These are phyloP conservation scores for Colletotrichum somersetense DNA, from an alignment of 2,329 filamentous ascomycete genomes.

Conservation along the genomic window DNA sequence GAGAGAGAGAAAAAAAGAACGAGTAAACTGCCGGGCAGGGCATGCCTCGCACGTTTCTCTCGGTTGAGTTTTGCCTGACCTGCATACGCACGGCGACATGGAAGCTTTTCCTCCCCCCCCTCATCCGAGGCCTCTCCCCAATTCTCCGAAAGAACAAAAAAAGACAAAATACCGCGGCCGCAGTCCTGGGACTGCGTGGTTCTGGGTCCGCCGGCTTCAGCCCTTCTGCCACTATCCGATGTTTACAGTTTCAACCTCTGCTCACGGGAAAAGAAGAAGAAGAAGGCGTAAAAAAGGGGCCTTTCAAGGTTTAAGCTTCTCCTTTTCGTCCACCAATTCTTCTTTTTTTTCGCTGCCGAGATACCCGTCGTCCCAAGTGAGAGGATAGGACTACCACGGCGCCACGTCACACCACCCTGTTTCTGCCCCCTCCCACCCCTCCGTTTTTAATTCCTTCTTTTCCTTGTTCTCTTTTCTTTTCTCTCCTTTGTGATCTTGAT, in stretches of 20 bases:
- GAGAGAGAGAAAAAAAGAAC: too few species aligned
- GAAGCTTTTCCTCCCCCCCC: constrained; percentile 10
- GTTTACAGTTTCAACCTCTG: constrained; percentile 33
- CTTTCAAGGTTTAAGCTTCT: background rate
- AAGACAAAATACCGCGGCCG: constrained; percentile 12
- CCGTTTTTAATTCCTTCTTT: background rate
- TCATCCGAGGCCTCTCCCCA: background rate
- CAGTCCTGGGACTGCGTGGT: constrained; percentile 18
- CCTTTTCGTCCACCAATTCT: background rate
- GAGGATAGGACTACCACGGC: background rate
- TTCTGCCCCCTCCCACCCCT: background rate
- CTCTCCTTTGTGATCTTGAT: constrained; percentile 21
- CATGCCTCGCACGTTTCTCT: constrained; percentile 4
- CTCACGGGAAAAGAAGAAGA: background rate
- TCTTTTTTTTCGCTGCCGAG: background rate
- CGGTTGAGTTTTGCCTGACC: constrained; percentile 17
- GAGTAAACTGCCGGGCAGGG: background rate
- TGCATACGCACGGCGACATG: constrained; percentile 8
- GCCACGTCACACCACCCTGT: constrained; percentile 15
- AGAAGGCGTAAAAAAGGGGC: constrained; percentile 3
- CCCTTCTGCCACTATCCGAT: constrained; percentile 19
- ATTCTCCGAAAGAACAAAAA: background rate
- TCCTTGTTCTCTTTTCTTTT: background rate
- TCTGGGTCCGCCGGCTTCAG: background rate
- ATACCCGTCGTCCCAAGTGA: constrained; percentile 17